phyloP scores from a whole-genome alignment of 2,329 filamentous ascomycete species.

The Fusarium denticulatum region DNA sequence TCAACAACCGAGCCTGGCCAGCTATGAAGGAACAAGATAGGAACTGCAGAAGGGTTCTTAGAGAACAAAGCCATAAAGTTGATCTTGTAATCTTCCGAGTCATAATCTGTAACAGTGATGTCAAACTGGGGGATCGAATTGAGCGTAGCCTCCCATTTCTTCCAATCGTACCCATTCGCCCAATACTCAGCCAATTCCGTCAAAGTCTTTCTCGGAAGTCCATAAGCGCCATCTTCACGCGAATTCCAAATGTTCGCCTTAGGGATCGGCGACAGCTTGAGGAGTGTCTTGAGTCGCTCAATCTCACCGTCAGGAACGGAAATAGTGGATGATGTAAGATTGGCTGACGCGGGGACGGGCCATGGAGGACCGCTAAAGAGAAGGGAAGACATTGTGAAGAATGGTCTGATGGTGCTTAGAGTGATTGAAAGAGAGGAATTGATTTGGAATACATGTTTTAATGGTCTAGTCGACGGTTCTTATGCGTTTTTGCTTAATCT shows the following conservation, averaged over 20 bases:
- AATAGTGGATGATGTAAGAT: constrained; percentile 15
- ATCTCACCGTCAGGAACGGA: neutral
- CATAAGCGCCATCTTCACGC: neutral
- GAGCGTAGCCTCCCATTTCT: constrained; percentile 26
- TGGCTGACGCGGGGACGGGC: constrained; percentile 6
- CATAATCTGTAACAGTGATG: constrained; percentile 11
- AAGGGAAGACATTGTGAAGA: neutral
- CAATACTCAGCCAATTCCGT: neutral
- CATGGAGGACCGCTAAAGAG: neutral
- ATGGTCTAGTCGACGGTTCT: neutral
- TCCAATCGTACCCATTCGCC: constrained; percentile 9
- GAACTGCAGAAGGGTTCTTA: neutral
- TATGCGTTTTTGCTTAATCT: neutral
- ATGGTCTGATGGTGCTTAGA: accelerated
- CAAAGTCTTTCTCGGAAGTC: neutral
- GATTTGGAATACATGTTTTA: neutral
- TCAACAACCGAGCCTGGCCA: constrained; percentile 33
- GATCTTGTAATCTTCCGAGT: constrained; percentile 4
- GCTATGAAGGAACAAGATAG: constrained; percentile 20
- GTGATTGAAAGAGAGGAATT: accelerated
- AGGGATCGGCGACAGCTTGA: constrained; percentile 1
- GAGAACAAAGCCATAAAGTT: constrained; percentile 28
- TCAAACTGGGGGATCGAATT: constrained; percentile 30
- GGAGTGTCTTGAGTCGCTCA: neutral
- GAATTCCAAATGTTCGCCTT: constrained; percentile 1